Evolutionary conservation across 2,329 filamentous ascomycete species (phyloP).

Genomic region (Myotisia sp.): DNA sequence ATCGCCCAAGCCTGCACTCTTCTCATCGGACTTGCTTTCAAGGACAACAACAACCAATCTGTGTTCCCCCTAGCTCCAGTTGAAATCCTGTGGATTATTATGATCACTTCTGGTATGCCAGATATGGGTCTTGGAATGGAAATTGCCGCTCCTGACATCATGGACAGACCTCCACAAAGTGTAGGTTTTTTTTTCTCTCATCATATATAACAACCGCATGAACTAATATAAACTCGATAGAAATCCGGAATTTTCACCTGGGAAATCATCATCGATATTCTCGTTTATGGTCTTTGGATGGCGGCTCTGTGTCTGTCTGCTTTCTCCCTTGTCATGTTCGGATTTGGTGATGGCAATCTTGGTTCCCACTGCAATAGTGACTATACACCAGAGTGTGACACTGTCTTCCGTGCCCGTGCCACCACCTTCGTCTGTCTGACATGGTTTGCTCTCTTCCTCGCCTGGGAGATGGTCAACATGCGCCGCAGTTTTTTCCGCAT

Average conservation of each 20-base stretch:
- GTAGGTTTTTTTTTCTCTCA: conserved; percentile 8
- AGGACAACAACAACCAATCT: conserved; percentile 54
- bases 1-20: conserved; percentile 71
- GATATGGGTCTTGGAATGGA: conserved; percentile 82
- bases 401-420: conserved; percentile 53
- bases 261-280: conserved; percentile 64
- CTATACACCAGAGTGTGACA: conserved; percentile 35
- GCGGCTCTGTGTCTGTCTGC: conserved; percentile 50
- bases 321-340: conserved; percentile 52
- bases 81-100: conserved; percentile 87
- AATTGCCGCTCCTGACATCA: conserved; percentile 58
- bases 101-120: conserved; percentile 76
- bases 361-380: conserved; percentile 41
- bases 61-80: conserved; percentile 78
- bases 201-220: not conserved
- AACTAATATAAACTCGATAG: conserved; percentile 7
- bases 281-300: conserved; percentile 68
- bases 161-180: conserved; percentile 64
- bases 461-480: conserved; percentile 64
- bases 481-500: conserved; percentile 62
- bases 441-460: conserved; percentile 62
- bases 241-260: conserved; percentile 60
- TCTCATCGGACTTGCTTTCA: conserved; percentile 68
- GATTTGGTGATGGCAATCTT: conserved; percentile 45
- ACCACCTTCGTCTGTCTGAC: conserved; percentile 62